Base-by-base conservation (phyloP, 176 grass and related monocot species). In the Alopecurus myosuroides region DNA sequence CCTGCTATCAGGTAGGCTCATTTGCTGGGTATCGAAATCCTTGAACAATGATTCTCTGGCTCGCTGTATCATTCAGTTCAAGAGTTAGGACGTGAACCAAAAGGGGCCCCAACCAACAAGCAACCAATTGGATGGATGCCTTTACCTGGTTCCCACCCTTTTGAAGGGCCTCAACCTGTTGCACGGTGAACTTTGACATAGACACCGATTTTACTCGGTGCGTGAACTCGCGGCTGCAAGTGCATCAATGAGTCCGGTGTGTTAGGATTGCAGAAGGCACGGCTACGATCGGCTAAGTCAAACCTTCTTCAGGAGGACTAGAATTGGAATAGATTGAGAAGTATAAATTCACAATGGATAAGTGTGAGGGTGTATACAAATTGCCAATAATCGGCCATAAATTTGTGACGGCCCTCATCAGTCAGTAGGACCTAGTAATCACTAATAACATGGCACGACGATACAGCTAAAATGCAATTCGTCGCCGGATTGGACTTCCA, bases 171-270 rank as follows among this genome's bases (percentile, higher is more conserved):
- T 95, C 93, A 20, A 95, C 83, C 87, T 95, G 93, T 76, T 83
- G 93, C 11, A 77, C 77, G 53, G 68, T 95, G 86, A 95, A 98
- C 50, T 81, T 98, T 1, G 96, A 90, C 91, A 98, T 92, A 11
- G 93, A 95, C 33, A 98, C 81, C 2, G 93, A 98, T 80, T 98
- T 98, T 51, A 98, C 96, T 55, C 93, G 93, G 77, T 98, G 96
- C 18, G 96, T 93, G 83, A 98, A 98, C 83, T 98, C 96, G 22
- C 89, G 93, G 71, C 91, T 98, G n/a, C 69, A 87, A 68, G 67
- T 23, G 28, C 57, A 84, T 56, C 45, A 19, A 52, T 29, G 23
- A 15, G 11, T 78, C 39, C 9, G 8, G 20, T 46, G 28, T 14
- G 79, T 90, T 55, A 79, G 65, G 3, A 64, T 68, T 52, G 78